Percentiles rank a stretch among this genome's conserved stretches.
Evolutionary conservation across 2,329 filamentous ascomycete genomes (phyloP).

Genomic region (Pseudogymnoascus destructans): DNA sequence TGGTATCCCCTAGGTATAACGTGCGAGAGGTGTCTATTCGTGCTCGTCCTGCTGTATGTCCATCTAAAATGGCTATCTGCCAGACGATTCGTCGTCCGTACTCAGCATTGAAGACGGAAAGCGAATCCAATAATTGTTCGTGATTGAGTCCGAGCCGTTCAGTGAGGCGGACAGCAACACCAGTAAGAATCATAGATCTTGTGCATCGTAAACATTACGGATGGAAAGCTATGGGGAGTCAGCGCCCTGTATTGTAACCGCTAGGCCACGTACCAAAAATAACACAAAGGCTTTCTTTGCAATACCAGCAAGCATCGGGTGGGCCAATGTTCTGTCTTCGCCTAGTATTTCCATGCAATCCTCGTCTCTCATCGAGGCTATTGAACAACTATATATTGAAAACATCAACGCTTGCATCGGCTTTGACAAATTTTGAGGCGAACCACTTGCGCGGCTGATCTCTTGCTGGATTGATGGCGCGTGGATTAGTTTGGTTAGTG

Average conservation of each 20-base stretch:
- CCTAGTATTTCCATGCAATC: conserved; percentile 40
- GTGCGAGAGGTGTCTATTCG: conserved; percentile 35
- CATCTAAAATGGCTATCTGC: conserved; percentile 49
- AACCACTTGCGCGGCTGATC: conserved; percentile 47
- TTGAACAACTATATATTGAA: conserved; percentile 45
- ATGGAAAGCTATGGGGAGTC: neutral
- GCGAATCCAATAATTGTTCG: conserved; percentile 26
- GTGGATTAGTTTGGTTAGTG: conserved; percentile 55
- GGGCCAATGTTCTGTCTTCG: conserved; percentile 37
- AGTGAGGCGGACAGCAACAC: conserved; percentile 35
- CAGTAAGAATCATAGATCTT: conserved; percentile 36
- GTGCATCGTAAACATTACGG: conserved; percentile 25
- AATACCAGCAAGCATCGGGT: conserved; percentile 41
- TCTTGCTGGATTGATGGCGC: conserved; percentile 50
- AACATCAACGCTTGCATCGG: conserved; percentile 57
- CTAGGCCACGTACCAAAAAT: conserved; percentile 43
- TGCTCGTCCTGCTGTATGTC: conserved; percentile 40
- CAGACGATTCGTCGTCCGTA: conserved; percentile 49
- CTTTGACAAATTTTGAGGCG: conserved; percentile 32
- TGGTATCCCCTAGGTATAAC: conserved; percentile 33
- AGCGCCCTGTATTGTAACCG: neutral
- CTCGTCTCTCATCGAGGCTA: conserved; percentile 43
- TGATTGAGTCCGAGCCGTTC: conserved; percentile 37
- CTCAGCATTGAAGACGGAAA: conserved; percentile 40
- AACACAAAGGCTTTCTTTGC: conserved; percentile 53